Conservation (phyloP, 1,139 yeast genomes). For the Kurtzmaniella quercitrusa region DNA sequence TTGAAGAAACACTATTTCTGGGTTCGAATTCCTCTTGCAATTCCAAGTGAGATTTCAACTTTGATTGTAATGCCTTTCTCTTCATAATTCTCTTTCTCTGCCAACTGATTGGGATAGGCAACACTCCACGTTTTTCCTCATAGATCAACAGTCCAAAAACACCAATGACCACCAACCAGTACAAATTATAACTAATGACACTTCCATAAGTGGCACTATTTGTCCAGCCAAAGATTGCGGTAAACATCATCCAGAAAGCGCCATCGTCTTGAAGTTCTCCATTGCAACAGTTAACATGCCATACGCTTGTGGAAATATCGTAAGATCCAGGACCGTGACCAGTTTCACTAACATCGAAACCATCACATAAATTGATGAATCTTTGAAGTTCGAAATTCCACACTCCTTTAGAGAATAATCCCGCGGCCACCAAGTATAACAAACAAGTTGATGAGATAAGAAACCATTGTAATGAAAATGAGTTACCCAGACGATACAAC, state of each 20-base stretch:
- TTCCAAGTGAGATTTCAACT: neutral
- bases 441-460: conserved; percentile 38
- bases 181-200: conserved; percentile 32
- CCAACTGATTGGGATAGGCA: conserved; percentile 25
- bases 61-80: conserved; percentile 7
- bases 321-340: conserved; percentile 49
- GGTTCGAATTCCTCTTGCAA: neutral
- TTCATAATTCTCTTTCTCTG: conserved; percentile 20
- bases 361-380: conserved; percentile 39
- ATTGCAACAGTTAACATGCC: conserved; percentile 49
- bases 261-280: conserved; percentile 44
- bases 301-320: conserved; percentile 35
- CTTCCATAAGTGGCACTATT: conserved; percentile 48
- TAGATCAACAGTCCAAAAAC: conserved; percentile 23
- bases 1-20: conserved; percentile 1
- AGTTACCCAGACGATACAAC: conserved; percentile 41
- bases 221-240: conserved; percentile 48
- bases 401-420: conserved; percentile 43
- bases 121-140: conserved; percentile 31
- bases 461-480: conserved; percentile 39
- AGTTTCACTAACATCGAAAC: conserved; percentile 42
- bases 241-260: conserved; percentile 37
- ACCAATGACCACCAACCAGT: conserved; percentile 31
- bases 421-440: conserved; percentile 43
- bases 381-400: conserved; percentile 44